Percentiles rank a stretch among this genome's conserved stretches.
Conservation (phyloP, 192 early-diverging fungal genomes). For the Umbelopsis isabellina region DNA sequence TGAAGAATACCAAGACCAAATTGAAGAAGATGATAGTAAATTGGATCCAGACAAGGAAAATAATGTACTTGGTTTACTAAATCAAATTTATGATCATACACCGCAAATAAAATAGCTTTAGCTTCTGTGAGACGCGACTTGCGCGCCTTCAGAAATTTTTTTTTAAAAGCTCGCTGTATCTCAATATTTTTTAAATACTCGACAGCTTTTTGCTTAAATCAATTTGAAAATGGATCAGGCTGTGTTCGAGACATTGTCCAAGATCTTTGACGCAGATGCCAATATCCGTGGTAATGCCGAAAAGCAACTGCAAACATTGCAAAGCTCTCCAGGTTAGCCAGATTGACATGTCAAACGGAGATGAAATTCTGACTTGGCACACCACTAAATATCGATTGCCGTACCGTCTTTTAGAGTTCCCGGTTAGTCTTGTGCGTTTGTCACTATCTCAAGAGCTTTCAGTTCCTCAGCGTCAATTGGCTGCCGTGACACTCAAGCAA, state of each 20-base stretch:
- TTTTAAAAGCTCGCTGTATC: neutral
- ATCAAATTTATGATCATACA: conserved; percentile 56
- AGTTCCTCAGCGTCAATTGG: conserved; percentile 68
- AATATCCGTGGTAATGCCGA: conserved; percentile 71
- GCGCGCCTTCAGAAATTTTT: conserved; percentile 14
- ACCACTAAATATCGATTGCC: neutral
- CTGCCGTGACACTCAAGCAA: conserved; percentile 73
- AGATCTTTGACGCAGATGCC: conserved; percentile 68
- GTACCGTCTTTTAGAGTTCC: conserved; percentile 54
- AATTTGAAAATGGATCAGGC: conserved; percentile 66
- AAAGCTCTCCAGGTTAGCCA: conserved; percentile 59
- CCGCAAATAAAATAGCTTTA: conserved; percentile 60
- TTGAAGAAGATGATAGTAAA: conserved; percentile 33
- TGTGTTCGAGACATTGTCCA: conserved; percentile 71
- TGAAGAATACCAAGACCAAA: conserved; percentile 30
- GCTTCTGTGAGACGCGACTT: conserved; percentile 61
- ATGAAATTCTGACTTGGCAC: neutral
- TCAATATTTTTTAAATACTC: neutral
- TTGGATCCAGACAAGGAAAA: conserved; percentile 18
- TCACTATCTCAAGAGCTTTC: conserved; percentile 62
- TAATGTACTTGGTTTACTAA: conserved; percentile 48
- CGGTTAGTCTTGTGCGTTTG: conserved; percentile 69
- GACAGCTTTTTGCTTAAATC: conserved; percentile 3
- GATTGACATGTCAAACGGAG: neutral
- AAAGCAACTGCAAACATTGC: conserved; percentile 66